Conservation (phyloP, 2,329 filamentous ascomycete species). For the Hymenoscyphus albidus region DNA sequence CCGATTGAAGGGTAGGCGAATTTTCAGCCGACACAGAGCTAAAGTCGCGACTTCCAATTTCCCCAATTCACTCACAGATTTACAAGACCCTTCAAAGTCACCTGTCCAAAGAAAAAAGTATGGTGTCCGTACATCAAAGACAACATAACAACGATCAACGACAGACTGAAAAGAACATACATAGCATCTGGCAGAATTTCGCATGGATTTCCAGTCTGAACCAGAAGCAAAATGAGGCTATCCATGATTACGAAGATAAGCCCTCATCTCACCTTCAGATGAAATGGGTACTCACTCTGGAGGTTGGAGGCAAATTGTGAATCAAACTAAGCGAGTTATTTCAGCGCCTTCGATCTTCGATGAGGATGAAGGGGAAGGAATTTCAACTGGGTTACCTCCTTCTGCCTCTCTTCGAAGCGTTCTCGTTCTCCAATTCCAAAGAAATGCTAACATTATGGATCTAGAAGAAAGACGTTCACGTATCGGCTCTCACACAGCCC, state of each 20-base stretch:
- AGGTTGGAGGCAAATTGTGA: neutral
- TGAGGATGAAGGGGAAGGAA: neutral
- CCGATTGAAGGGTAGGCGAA: neutral
- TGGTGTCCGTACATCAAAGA: no score
- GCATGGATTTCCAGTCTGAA: neutral
- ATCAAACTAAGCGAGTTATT: neutral
- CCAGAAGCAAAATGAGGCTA: neutral
- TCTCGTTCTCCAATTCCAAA: neutral
- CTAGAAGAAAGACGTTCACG: neutral
- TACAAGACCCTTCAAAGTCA: neutral
- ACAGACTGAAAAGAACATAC: neutral
- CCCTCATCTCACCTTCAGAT: neutral
- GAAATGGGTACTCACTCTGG: neutral
- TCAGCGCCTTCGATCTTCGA: neutral
- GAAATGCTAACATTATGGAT: neutral
- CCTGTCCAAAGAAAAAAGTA: neutral
- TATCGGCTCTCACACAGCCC: neutral
- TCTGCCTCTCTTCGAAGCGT: neutral
- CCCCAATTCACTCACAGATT: neutral
- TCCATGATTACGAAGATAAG: neutral
- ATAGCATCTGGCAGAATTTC: neutral
- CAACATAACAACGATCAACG: no score
- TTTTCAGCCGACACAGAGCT: neutral
- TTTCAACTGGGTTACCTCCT: neutral
- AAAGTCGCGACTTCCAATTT: neutral